These are phyloP conservation scores for Moesziomyces antarcticus DNA, from an alignment of 1,284 basidiomycete genomes.

Conservation along the genomic window DNA sequence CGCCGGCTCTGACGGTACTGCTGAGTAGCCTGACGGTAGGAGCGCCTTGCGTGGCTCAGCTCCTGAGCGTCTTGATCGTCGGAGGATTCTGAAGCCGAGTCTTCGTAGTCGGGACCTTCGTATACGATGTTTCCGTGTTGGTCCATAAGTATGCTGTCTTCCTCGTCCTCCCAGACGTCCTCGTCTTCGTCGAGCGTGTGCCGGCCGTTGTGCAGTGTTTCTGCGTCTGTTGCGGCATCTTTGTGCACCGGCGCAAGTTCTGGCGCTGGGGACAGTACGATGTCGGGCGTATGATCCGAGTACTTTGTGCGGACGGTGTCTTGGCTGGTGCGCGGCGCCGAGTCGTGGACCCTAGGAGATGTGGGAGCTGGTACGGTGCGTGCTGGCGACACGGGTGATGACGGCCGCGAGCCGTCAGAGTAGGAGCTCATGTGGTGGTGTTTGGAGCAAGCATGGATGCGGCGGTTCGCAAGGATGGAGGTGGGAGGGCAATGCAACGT, in stretches of 20 bases:
- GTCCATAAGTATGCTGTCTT: conserved; percentile 28
- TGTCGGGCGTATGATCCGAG: neutral
- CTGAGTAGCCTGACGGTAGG: conserved; percentile 44
- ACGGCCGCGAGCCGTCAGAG: neutral
- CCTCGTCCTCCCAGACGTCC: conserved; percentile 47
- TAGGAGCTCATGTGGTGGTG: neutral
- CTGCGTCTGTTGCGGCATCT: too few relatives aligned
- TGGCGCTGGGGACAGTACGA: neutral
- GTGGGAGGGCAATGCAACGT: neutral
- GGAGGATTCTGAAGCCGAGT: conserved; percentile 34
- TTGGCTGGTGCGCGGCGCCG: conserved; percentile 10
- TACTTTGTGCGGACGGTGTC: conserved; percentile 22
- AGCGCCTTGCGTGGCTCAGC: conserved; percentile 17
- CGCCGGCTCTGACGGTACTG: conserved; percentile 49
- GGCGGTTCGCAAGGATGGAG: too few relatives aligned
- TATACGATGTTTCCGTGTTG: conserved; percentile 35
- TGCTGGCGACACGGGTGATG: too few relatives aligned
- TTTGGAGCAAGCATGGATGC: neutral
- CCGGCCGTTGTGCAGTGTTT: too few relatives aligned
- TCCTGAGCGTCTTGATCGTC: conserved; percentile 27
- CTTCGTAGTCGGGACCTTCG: conserved; percentile 24
- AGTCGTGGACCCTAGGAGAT: neutral
- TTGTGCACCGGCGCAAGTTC: neutral
- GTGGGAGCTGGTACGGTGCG: neutral
- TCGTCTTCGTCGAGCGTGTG: conserved; percentile 34